A percentile compares a stretch with the other conserved stretches of the same genome.
These are phyloP conservation scores for Amanita jacksonii DNA, from an alignment of 768 basidiomycete genomes.

Conservation along the genomic window DNA sequence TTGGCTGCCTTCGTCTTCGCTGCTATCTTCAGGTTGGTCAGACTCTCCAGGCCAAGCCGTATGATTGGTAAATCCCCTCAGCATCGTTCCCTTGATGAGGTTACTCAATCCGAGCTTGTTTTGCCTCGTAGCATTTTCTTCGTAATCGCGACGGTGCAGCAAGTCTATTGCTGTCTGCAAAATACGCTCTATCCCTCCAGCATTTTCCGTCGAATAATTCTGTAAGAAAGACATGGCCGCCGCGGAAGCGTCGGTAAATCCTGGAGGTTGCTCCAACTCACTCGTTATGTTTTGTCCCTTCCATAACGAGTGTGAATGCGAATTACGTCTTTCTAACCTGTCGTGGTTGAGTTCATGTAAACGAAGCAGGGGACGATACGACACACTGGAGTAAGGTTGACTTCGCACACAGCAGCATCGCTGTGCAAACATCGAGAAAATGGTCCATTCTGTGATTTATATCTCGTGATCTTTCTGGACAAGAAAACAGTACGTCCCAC, in stretches of 20 bases:
- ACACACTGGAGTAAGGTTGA: slow-evolving; percentile 45
- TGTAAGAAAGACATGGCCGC: slow-evolving; percentile 59
- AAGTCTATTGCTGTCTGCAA: slow-evolving; percentile 61
- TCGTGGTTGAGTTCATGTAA: neutral
- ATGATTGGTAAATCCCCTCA: slow-evolving; percentile 60
- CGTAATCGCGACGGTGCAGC: slow-evolving; percentile 37
- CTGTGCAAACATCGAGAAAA: slow-evolving; percentile 60
- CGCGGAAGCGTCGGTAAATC: slow-evolving; percentile 54
- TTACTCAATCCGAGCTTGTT: slow-evolving; percentile 39
- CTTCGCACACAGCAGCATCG: slow-evolving; percentile 55
- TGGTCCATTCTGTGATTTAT: slow-evolving; percentile 53
- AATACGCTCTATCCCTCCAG: slow-evolving; percentile 63
- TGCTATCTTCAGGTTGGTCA: slow-evolving; percentile 22
- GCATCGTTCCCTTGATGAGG: slow-evolving; percentile 49
- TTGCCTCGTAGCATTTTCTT: slow-evolving; percentile 21
- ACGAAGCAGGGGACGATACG: neutral
- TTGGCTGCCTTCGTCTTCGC: slow-evolving; percentile 31
- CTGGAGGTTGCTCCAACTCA: slow-evolving; percentile 37
- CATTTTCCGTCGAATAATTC: slow-evolving; percentile 50
- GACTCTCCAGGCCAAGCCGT: slow-evolving; percentile 27
- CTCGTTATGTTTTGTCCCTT: slow-evolving; percentile 30
- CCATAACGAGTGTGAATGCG: slow-evolving; percentile 44
- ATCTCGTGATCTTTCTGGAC: slow-evolving; percentile 44
- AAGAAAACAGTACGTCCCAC: slow-evolving; percentile 69
- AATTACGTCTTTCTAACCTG: slow-evolving; percentile 45